Conservation (phyloP, 768 basidiomycete genomes). For the Tulasnella sp. region DNA sequence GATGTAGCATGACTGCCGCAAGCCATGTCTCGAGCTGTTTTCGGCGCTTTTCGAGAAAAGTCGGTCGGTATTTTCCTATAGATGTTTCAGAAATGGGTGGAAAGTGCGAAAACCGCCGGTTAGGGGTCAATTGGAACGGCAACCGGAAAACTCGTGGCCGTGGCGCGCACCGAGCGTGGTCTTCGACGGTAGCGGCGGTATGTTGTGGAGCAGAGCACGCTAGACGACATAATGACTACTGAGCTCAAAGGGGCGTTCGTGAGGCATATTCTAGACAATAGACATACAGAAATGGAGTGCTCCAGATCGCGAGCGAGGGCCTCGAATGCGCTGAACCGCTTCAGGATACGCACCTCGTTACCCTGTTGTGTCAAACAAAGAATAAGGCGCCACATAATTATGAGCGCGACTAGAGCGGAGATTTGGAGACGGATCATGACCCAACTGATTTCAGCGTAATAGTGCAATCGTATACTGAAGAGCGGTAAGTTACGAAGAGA, state of each 20-base stretch:
- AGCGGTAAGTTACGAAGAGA: constrained; percentile 16
- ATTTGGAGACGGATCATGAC: background rate
- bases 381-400: background rate
- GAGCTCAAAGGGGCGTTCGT: constrained; percentile 3
- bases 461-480: constrained; percentile 8
- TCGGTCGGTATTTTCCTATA: constrained; percentile 24
- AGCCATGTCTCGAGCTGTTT: constrained; percentile 27
- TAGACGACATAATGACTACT: constrained; percentile 13
- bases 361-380: constrained; percentile 17
- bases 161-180: constrained; percentile 14
- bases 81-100: background rate
- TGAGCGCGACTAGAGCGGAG: background rate
- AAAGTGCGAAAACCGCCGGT: background rate
- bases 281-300: constrained; percentile 23
- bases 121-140: background rate
- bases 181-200: background rate
- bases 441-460: constrained; percentile 21
- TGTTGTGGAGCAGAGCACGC: constrained; percentile 16
- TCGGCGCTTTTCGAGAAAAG: constrained; percentile 24
- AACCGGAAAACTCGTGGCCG: background rate
- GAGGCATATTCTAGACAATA: background rate
- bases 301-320: constrained; percentile 20
- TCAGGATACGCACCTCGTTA: constrained; percentile 23
- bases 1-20: constrained; percentile 26
- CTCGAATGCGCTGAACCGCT: constrained; percentile 28